Evolutionary conservation across 2,329 filamentous ascomycete species (phyloP), one percentile per base, ranked within the genome.

Genomic region (Cladosporium cucumerinum): DNA sequence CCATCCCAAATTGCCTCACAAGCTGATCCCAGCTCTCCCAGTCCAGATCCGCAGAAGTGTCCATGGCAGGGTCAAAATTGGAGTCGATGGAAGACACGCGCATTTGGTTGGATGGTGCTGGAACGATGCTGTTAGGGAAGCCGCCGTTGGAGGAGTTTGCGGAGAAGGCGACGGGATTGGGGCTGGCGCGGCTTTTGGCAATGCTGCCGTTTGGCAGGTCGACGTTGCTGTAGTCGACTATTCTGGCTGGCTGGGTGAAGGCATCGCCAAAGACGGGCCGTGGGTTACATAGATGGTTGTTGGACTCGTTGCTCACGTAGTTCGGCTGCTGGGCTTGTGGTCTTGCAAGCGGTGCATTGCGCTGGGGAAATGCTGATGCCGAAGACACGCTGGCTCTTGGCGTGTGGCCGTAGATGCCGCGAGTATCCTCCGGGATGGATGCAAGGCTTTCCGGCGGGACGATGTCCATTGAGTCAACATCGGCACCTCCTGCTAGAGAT

Each of bases 21-120:
- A 83, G 74, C 67, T 82, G 78, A 52, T 82, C 81, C 79, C 80
- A 83, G 43, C 75, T 77, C 48, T 80, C 75, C 81, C 81, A 83
- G 59, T 82, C 78, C 67, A 82, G 64, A 36, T 75, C 78, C 14
- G 72, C 75, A 1, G 74, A 75, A 6, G 76, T 75, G 25, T 79
- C 78, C 67, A 79, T 73, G 18, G 74, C 66, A 55, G 68, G 23
- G 68, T 66, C 46, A 65, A 71, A 66, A 14, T 66, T 62, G 1
- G 69, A 68, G 23, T 74, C 72, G 18, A 75, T 62, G 2, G 60
- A 62, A 28, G 60, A 16, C 1, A 62, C 36, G 11, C 60, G 60
- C 34, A 55, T 30, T 32, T 39, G 59, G 21, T 54, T 28, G 12
- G 49, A 30, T 3, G 60, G 16, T 18, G 32, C 26, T n/a, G 34